These are phyloP conservation scores for Cladosporium sp. DNA, from an alignment of 2,329 filamentous ascomycete genomes.

Conservation along the genomic window DNA sequence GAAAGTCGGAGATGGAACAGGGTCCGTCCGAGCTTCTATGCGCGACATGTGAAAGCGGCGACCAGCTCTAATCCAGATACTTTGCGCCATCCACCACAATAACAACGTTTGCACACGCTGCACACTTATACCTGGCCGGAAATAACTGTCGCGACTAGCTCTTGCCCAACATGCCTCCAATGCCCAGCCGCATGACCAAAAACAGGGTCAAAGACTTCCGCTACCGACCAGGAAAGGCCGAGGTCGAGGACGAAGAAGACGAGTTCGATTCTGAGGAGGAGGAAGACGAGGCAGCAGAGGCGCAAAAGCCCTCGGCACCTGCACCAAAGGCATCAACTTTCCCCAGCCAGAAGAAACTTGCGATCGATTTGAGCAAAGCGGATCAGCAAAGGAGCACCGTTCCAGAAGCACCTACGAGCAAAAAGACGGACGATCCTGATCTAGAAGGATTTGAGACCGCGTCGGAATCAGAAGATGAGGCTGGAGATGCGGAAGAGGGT, in stretches of 20 bases:
- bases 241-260: conserved; percentile 49
- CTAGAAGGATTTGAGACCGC: conserved; percentile 62
- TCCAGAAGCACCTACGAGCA: conserved; percentile 32
- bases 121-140: not conserved
- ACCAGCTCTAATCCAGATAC: not conserved
- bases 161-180: conserved; percentile 59
- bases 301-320: conserved; percentile 27
- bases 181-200: conserved; percentile 79
- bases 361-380: conserved; percentile 45
- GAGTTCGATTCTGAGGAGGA: conserved; percentile 49
- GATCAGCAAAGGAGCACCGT: conserved; percentile 31
- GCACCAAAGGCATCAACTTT: conserved; percentile 49
- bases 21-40: not conserved
- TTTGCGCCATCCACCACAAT: not conserved
- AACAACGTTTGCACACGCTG: not conserved
- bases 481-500: conserved; percentile 42
- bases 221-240: conserved; percentile 80
- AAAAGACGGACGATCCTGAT: conserved; percentile 36
- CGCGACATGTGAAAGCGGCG: conserved; percentile 4
- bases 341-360: conserved; percentile 44
- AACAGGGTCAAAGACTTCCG: conserved; percentile 80
- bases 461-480: conserved; percentile 41
- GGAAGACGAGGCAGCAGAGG: conserved; percentile 51
- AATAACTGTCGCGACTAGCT: not conserved
- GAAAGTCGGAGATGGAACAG: conserved; percentile 5